phyloP scores from a whole-genome alignment of 2,329 filamentous ascomycete species.

The Phyllosticta paracitricarpa region DNA sequence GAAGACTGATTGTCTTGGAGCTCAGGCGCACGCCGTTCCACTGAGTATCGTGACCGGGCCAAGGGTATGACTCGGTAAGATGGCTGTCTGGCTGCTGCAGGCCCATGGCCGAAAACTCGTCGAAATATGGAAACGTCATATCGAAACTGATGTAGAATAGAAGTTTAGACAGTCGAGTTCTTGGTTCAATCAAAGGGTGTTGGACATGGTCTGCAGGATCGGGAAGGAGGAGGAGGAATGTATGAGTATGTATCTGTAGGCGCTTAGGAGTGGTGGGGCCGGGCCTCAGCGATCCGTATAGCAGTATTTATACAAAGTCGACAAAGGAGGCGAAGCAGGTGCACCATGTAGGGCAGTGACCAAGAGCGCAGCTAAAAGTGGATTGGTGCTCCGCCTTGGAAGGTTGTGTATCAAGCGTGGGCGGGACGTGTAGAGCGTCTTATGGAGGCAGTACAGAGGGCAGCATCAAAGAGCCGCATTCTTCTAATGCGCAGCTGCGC shows the following conservation, averaged over 20 bases:
- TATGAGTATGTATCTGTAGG: not conserved
- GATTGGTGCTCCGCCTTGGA: slow-evolving; percentile 8
- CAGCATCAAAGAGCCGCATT: slow-evolving; percentile 10
- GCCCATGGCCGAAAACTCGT: slow-evolving; percentile 19
- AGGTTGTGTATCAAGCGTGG: slow-evolving; percentile 6
- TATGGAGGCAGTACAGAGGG: slow-evolving; percentile 3
- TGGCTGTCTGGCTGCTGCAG: slow-evolving; percentile 11
- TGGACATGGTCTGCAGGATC: not conserved
- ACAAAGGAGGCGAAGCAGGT: slow-evolving; percentile 7
- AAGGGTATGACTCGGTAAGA: slow-evolving; percentile 5
- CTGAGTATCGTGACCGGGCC: slow-evolving; percentile 11
- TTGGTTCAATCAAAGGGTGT: not conserved
- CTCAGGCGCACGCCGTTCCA: slow-evolving; percentile 4
- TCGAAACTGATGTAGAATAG: no score
- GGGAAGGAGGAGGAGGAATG: not conserved
- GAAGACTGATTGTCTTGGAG: slow-evolving; percentile 14
- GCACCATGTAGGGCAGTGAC: slow-evolving; percentile 3
- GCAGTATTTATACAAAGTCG: not conserved
- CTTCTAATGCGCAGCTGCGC: not conserved
- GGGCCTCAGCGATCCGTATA: not conserved
- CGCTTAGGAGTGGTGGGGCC: not conserved
- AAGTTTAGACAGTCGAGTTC: no score
- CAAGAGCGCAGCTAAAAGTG: slow-evolving; percentile 4
- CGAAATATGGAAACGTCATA: slow-evolving; percentile 5
- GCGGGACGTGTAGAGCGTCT: slow-evolving; percentile 5